Evolutionary conservation across 441 rosid genomes (phyloP), one percentile per base, ranked within the genome.

Genomic region (Melastoma candidum): DNA sequence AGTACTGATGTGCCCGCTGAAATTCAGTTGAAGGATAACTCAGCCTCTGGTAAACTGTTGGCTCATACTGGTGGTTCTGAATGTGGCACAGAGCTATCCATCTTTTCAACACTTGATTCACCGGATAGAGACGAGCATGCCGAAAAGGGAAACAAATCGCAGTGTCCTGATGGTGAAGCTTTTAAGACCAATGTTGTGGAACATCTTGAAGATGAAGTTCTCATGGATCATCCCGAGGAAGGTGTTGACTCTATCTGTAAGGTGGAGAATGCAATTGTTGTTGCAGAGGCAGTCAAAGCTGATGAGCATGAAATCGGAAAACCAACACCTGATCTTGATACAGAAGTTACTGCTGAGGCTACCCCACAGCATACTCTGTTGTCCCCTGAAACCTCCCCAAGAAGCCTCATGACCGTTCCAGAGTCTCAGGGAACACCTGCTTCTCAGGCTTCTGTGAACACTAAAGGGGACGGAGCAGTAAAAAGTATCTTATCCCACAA

Each of bases 341-440:
- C 63, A 71, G 75, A 70, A 48, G 10, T 27, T 26, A 52, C 57
- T 50, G 46, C 71, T 55, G 83, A 76, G 51, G 65, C 74, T 53
- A 71, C 68, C 58, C 77, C 4, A 26, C 82, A 69, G 51, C 67
- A 72, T 57, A 71, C 60, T 63, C 72, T 68, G 29, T 61, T 69
- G 26, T 67, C 87, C 10, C 79, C 82, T n/a, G 95, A 77, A 71
- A 80, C 80, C 46, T 73, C 75, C 53, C 85, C 95, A 12, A 70
- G 72, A 64, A 77, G 86, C 71, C 93, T 71, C 17, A 65, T 74
- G 48, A 79, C 90, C 41, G 60, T 81, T 51, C 76, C 77, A 1
- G 99, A 86, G 46, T 82, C 95, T 47, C 92, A 79, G 53, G 88
- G 85, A 73, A 86, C 99, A 13, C 97, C 99, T 12, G 78, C 82